These are phyloP conservation scores for Aphanomyces stellatus DNA, from an alignment of 352 stramenopile genomes.

Conservation along the genomic window DNA sequence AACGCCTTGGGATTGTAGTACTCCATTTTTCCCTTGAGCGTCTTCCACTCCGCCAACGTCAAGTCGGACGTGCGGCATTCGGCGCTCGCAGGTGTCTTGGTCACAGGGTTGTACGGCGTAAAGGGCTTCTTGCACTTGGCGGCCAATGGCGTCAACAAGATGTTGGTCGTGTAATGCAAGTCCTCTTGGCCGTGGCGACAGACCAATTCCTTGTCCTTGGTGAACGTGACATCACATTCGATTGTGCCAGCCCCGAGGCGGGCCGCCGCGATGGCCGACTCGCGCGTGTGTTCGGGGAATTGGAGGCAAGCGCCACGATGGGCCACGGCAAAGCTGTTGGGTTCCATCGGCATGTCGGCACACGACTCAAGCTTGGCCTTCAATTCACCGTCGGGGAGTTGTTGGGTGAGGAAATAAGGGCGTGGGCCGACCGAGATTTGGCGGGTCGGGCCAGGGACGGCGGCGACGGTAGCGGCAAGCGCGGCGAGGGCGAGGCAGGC, in stretches of 20 bases:
- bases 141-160: constrained; percentile 37
- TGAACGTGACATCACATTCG: constrained; percentile 67
- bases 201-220: constrained; percentile 43
- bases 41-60: constrained; percentile 42
- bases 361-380: constrained; percentile 12
- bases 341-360: constrained; percentile 9
- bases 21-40: constrained; percentile 53
- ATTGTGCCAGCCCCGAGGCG: constrained; percentile 42
- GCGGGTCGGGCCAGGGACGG: neutral
- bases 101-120: constrained; percentile 11
- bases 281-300: constrained; percentile 36
- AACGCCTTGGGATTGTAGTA: constrained; percentile 24
- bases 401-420: constrained; percentile 12
- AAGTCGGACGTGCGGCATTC: constrained; percentile 54
- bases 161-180: constrained; percentile 54
- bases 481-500: neutral
- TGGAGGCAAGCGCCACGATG: constrained; percentile 44
- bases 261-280: constrained; percentile 36
- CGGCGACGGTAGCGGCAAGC: neutral
- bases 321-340: constrained; percentile 43
- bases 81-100: constrained; percentile 19
- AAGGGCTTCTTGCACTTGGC: constrained; percentile 50
- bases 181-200: constrained; percentile 55
- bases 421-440: neutral
- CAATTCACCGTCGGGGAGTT: neutral